Percentiles rank a stretch among this genome's conserved stretches.
phyloP scores from a whole-genome alignment of 1,284 basidiomycete species.

The Ganoderma boninense region DNA sequence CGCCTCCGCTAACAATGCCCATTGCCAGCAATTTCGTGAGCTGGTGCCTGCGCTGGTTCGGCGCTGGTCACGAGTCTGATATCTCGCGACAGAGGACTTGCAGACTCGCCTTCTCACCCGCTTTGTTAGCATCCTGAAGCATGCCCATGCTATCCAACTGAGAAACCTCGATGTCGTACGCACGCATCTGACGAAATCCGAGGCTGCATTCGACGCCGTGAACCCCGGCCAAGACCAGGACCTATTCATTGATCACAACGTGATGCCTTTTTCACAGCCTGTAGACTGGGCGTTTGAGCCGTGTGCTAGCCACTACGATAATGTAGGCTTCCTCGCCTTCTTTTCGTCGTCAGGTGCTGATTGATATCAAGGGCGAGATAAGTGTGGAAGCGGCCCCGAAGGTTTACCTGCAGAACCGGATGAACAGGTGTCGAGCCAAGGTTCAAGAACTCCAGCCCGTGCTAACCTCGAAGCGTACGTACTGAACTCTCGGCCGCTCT shows the following conservation, averaged over 20 bases:
- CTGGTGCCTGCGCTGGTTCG: constrained; percentile 20
- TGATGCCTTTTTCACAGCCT: constrained; percentile 69
- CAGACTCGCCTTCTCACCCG: constrained; percentile 68
- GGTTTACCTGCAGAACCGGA: constrained; percentile 80
- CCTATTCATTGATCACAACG: constrained; percentile 76
- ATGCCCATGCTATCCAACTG: constrained; percentile 64
- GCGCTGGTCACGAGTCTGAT: constrained; percentile 7
- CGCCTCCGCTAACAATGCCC: constrained; percentile 17
- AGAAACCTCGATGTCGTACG: constrained; percentile 67
- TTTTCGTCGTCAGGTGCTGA: constrained; percentile 1
- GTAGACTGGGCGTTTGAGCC: constrained; percentile 79
- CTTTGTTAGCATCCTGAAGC: constrained; percentile 60
- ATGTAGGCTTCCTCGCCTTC: constrained; percentile 49
- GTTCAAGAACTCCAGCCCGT: constrained; percentile 65
- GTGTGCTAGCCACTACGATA: constrained; percentile 78
- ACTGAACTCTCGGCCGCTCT: not conserved
- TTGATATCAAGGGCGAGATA: constrained; percentile 59
- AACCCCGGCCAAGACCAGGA: constrained; percentile 68
- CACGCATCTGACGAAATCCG: constrained; percentile 53
- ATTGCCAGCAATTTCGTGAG: constrained; percentile 71
- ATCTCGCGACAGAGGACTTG: constrained; percentile 59
- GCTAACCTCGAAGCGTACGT: constrained; percentile 69
- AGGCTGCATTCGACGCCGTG: constrained; percentile 57
- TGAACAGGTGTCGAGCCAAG: constrained; percentile 65
- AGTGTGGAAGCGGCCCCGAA: constrained; percentile 73